Conservation (phyloP, 1,284 basidiomycete genomes). For the Ustilago trichophora region DNA sequence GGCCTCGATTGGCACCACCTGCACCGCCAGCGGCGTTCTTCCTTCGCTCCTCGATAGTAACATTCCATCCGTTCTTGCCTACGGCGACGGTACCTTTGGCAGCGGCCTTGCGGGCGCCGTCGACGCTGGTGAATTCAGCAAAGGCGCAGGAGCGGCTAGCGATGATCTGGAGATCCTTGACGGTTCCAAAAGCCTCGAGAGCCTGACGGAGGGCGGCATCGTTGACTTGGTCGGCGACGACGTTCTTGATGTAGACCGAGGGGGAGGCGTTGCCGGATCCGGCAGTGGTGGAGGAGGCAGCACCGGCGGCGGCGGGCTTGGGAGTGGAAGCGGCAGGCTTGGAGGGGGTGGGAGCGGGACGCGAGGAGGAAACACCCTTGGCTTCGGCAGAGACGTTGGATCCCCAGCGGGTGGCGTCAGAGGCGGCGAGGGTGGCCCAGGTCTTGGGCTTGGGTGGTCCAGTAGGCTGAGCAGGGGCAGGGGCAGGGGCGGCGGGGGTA, state of each 20-base stretch:
- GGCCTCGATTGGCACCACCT: constrained; percentile 43
- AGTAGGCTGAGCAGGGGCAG: constrained; percentile 55
- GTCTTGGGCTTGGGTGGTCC: constrained; percentile 63
- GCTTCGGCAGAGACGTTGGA: constrained; percentile 56
- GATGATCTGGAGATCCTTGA: constrained; percentile 89
- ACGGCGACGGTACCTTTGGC: constrained; percentile 85
- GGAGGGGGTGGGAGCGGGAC: constrained; percentile 53
- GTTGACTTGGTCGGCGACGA: constrained; percentile 79
- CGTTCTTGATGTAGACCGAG: constrained; percentile 71
- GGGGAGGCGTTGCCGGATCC: too few species aligned
- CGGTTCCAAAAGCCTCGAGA: constrained; percentile 79
- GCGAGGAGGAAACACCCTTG: constrained; percentile 41
- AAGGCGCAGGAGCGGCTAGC: constrained; percentile 90
- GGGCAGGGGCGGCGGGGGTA: too few species aligned
- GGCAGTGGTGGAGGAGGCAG: constrained; percentile 26
- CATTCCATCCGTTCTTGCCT: constrained; percentile 72
- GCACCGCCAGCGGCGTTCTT: constrained; percentile 74
- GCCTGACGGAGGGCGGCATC: constrained; percentile 72
- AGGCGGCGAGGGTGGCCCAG: constrained; percentile 65
- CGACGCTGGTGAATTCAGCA: constrained; percentile 83
- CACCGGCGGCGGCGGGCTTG: constrained; percentile 4
- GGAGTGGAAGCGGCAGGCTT: constrained; percentile 56
- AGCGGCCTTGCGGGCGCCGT: constrained; percentile 85
- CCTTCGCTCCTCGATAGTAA: constrained; percentile 87
- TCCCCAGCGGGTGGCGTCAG: constrained; percentile 61